Evolutionary conservation across 2,329 filamentous ascomycete genomes (phyloP).

Genomic region (Fusarium napiforme): DNA sequence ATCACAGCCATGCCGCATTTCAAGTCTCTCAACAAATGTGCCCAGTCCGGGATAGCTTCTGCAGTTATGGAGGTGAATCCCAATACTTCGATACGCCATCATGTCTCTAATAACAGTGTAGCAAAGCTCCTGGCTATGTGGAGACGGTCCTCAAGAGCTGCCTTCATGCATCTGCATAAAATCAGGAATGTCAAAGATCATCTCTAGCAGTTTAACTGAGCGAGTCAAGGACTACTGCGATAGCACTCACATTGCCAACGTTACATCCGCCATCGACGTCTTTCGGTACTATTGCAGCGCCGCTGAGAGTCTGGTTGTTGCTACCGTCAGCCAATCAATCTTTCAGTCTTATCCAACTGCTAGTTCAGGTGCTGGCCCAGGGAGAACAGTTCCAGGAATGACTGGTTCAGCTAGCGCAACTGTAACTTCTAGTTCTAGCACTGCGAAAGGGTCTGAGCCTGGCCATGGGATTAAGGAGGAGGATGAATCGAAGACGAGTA

Average conservation of each 20-base stretch:
- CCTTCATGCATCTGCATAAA: constrained; percentile 66
- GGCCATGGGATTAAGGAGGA: constrained; percentile 1
- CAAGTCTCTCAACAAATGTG: constrained; percentile 57
- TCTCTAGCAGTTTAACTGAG: constrained; percentile 58
- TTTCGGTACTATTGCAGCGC: constrained; percentile 63
- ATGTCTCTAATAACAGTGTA: constrained; percentile 5
- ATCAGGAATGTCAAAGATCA: constrained; percentile 55
- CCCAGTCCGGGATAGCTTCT: constrained; percentile 56
- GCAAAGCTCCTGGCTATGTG: constrained; percentile 55
- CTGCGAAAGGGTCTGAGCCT: neutral
- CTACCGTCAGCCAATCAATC: constrained; percentile 55
- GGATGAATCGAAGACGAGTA: constrained; percentile 32
- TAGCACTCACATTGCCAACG: constrained; percentile 55
- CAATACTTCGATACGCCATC: neutral
- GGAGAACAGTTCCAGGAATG: constrained; percentile 19
- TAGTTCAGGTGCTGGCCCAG: constrained; percentile 21
- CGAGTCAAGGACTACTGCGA: constrained; percentile 58
- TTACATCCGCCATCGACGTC: constrained; percentile 59
- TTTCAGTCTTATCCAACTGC: constrained; percentile 27
- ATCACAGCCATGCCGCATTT: constrained; percentile 63
- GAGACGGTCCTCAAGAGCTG: constrained; percentile 58
- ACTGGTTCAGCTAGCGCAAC: constrained; percentile 25
- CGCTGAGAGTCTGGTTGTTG: constrained; percentile 55
- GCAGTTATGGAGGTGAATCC: constrained; percentile 54
- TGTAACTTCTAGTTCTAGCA: neutral